phyloP scores from a whole-genome alignment of 1,284 basidiomycete genomes.

The Ustilago bromivora region DNA sequence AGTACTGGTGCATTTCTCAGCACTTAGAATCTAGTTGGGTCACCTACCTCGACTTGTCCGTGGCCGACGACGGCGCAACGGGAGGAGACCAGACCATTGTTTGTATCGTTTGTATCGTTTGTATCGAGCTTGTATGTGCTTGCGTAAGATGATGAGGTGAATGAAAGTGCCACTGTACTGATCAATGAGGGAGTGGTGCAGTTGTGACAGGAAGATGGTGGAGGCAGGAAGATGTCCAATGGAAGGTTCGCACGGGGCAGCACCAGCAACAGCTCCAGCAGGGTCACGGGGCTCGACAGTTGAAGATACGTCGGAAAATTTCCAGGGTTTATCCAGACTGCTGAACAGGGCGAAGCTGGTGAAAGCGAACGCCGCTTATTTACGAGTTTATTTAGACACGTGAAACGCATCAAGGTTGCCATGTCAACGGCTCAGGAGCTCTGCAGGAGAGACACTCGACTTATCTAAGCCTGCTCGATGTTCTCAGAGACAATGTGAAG shows the following conservation, averaged over 20 bases:
- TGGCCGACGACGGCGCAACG: conserved; percentile 42
- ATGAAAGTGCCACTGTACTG: background rate
- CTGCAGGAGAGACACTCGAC: too few relatives aligned
- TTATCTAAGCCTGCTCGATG: too few relatives aligned
- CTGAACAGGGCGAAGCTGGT: too few relatives aligned
- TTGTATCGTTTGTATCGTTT: background rate
- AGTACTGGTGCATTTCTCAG: background rate
- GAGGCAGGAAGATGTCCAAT: background rate
- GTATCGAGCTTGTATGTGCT: background rate
- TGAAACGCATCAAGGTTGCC: too few relatives aligned
- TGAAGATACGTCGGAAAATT: background rate
- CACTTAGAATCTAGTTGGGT: too few relatives aligned
- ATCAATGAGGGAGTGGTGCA: background rate
- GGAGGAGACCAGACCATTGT: conserved; percentile 49
- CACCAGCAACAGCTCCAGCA: background rate
- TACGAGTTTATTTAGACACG: too few relatives aligned
- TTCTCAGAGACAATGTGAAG: too few relatives aligned
- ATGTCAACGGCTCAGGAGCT: too few relatives aligned
- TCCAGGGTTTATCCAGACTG: too few relatives aligned
- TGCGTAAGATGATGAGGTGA: background rate
- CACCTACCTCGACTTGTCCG: conserved; percentile 50
- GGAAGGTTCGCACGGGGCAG: conserved; percentile 2
- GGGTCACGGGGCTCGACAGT: background rate
- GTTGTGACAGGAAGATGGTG: conserved; percentile 1
- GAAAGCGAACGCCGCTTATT: too few relatives aligned